Percentiles rank a stretch among this genome's conserved stretches.
Evolutionary conservation across 345 rosid genomes (phyloP).

Genomic region (Camelina neglecta): DNA sequence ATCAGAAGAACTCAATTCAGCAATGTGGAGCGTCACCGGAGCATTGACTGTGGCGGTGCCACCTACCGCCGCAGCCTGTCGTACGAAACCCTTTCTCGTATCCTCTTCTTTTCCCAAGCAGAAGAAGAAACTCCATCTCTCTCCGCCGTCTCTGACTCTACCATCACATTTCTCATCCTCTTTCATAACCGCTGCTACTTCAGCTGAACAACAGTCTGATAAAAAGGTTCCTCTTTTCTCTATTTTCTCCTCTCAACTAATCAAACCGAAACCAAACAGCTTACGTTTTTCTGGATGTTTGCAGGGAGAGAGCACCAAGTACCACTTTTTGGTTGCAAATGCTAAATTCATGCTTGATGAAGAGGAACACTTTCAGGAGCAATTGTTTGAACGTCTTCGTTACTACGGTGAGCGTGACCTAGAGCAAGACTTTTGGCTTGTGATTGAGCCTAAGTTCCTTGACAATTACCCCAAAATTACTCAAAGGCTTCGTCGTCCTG

Average conservation of each 20-base stretch:
- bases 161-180: constrained; percentile 27
- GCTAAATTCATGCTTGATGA: constrained; percentile 98
- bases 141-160: constrained; percentile 8
- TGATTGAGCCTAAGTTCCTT: constrained; percentile 90
- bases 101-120: constrained; percentile 33
- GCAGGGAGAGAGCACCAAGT: constrained; percentile 56
- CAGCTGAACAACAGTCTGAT: constrained; percentile 27
- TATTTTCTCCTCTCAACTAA: background rate
- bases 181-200: constrained; percentile 25
- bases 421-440: constrained; percentile 91
- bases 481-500: constrained; percentile 87
- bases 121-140: constrained; percentile 34
- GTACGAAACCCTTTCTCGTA: constrained; percentile 20
- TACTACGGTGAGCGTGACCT: constrained; percentile 65
- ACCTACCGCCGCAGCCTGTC: constrained; percentile 24
- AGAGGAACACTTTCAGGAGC: constrained; percentile 96
- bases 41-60: constrained; percentile 43
- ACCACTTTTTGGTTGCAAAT: constrained; percentile 79
- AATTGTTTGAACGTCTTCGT: constrained; percentile 74
- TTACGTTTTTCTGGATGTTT: constrained; percentile 2
- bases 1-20: constrained; percentile 35
- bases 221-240: constrained; percentile 30
- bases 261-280: background rate
- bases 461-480: constrained; percentile 80
- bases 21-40: constrained; percentile 49